A percentile compares a stretch with the other conserved stretches of the same genome.
These are phyloP conservation scores for Boletales sp. DNA, from an alignment of 768 basidiomycete genomes.

Conservation along the genomic window DNA sequence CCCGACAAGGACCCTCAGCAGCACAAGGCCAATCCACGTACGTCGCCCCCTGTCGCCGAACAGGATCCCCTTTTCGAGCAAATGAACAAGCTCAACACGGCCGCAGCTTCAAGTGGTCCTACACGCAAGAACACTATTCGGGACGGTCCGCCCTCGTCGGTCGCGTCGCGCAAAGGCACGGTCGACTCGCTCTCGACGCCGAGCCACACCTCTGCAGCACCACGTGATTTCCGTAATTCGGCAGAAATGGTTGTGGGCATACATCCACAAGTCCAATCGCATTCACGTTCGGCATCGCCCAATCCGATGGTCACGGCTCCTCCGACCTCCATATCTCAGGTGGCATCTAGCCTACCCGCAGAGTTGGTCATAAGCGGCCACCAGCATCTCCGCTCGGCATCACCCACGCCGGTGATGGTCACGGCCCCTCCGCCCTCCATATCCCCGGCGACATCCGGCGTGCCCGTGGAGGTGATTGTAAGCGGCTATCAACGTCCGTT, in stretches of 20 bases:
- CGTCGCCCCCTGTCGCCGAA: conserved; percentile 35
- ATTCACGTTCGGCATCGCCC: conserved; percentile 74
- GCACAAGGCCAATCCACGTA: conserved; percentile 20
- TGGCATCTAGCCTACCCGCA: conserved; percentile 51
- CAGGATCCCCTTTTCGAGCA: conserved; percentile 66
- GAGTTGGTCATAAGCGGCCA: conserved; percentile 76
- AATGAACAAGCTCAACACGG: conserved; percentile 50
- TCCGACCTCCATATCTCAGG: conserved; percentile 27
- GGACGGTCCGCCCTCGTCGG: conserved; percentile 19
- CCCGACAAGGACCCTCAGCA: conserved; percentile 61
- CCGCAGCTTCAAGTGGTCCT: conserved; percentile 19
- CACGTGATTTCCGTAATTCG: conserved; percentile 67
- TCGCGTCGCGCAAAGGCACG: conserved; percentile 25
- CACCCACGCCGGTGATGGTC: conserved; percentile 64
- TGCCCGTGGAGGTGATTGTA: conserved; percentile 69
- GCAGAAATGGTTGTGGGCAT: conserved; percentile 78
- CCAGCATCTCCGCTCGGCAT: conserved; percentile 68
- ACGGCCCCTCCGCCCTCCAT: conserved; percentile 52
- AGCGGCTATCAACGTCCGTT: conserved; percentile 78
- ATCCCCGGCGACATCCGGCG: conserved; percentile 39
- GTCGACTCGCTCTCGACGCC: conserved; percentile 23
- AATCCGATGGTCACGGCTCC: conserved; percentile 73
- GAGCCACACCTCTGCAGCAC: conserved; percentile 12
- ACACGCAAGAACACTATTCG: conserved; percentile 22
- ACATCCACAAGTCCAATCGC: conserved; percentile 49